phyloP scores from a whole-genome alignment of 768 basidiomycete genomes.

The Boletus bicolor region DNA sequence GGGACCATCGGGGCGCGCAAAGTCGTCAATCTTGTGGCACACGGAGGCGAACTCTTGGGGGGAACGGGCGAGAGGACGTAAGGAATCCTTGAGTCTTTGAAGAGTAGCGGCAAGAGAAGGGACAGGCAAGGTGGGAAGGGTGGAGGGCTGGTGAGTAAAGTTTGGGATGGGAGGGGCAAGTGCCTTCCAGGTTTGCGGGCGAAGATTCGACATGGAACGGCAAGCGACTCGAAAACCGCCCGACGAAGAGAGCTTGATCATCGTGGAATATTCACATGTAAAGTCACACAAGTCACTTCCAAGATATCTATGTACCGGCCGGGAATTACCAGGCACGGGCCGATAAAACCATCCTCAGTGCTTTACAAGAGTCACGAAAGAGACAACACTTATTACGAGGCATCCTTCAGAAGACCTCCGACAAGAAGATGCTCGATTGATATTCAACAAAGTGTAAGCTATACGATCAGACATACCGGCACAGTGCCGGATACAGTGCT shows the following conservation, averaged over 20 bases:
- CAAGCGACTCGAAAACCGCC: background rate
- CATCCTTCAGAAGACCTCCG: no score
- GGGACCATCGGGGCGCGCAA: conserved; percentile 40
- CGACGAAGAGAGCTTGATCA: background rate
- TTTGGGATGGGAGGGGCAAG: conserved; percentile 63
- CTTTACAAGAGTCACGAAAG: no score
- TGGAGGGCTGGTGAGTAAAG: conserved; percentile 56
- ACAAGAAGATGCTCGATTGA: no score
- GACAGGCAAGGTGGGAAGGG: conserved; percentile 72
- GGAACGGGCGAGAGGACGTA: conserved; percentile 71
- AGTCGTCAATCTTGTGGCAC: conserved; percentile 63
- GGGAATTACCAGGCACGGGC: background rate
- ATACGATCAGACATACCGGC: no score
- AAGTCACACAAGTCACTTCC: background rate
- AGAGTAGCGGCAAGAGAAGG: conserved; percentile 66
- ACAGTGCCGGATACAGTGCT: no score
- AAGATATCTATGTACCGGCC: no score
- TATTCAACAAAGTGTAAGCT: no score
- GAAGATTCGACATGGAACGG: conserved; percentile 23
- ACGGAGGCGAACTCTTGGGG: conserved; percentile 54
- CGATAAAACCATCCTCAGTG: no score
- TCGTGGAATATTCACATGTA: conserved; percentile 12
- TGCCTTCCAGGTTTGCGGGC: conserved; percentile 68
- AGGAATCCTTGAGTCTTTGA: conserved; percentile 59
- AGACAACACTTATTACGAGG: no score